Base-by-base conservation (phyloP, 148 eudicot species). In the Polygonum maritimum region DNA sequence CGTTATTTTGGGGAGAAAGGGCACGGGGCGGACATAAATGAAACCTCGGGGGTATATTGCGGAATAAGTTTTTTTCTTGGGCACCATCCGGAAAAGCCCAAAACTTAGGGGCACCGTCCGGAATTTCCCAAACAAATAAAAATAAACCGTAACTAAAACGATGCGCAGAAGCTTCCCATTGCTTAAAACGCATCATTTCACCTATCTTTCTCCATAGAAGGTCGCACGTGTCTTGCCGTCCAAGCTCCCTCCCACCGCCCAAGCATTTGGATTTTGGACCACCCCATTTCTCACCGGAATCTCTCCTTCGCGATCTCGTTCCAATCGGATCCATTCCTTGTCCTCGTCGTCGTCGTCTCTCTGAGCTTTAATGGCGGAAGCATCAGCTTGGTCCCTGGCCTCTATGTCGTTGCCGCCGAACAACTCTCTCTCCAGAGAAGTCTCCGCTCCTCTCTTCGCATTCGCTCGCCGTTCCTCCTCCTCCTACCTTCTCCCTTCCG, bases 361-460 rank as follows among this genome's bases (percentile, higher is more conserved):
- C 26, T 71, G 6, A 19, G n/a, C 36, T 72, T 13, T 16, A 72
- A 72, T 72, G 75, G 75, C 54, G 54, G 75, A 72, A 72, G 75
- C 52, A 44, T 48, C 54, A 45, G 2, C 75, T 19, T 72, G 33
- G 33, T 41, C 49, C 51, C 22, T 72, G 52, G 75, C 54, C 6
- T 44, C 75, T 16, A 7, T 48, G 0, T 48, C 75, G 15, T 45
- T 48, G 35, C 18, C 12, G 4, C 54, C 35, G 38, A 72, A 48
- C 52, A 44, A 47, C 75, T 44, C 75, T 33, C 75, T 72, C 7
- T 15, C 52, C 35, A 41, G 52, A 72, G 75, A 45, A 72, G 45
- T 45, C 35, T 72, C 75, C 9, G 8, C 54, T 44, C 40, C 14
- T 72, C 54, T 72, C 36, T 19, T 36, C 35, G 14, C 54, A 48